Evolutionary conservation across 139 green algal genomes (phyloP), one percentile per base, ranked within the genome.

Genomic region (Chlorella ohadii): DNA sequence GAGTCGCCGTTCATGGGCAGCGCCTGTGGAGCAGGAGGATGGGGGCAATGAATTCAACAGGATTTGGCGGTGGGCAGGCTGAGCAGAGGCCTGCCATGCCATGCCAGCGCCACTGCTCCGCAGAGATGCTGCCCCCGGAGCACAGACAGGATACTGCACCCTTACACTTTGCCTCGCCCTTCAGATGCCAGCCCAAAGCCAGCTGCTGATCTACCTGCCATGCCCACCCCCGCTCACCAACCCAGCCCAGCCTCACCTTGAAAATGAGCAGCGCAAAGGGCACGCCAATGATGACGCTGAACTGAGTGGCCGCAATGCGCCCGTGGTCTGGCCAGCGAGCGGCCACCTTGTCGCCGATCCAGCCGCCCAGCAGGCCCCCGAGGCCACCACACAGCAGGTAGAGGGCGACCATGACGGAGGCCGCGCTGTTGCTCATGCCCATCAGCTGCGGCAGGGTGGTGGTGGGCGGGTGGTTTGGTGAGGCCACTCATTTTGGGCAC

Each of bases 361-460:
- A 91, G 28, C 94, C 94, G 22, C 93, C 94, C 44, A 97, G 61
- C 38, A 95, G 66, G 1, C 82, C 90, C 23, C 93, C 92, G 59
- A 82, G 25, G 31, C 76, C 76, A 39, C 70, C 70, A 39, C 70
- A 47, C 11, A 59, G 51, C 51, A 90, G 79, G 71, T 93, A 91
- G 4, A 87, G 84, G 39, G 91, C 91, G 27, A 93, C 79, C 7
- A 92, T 61, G 0, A 82, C 34, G 11, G 56, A 82, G 27, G 89
- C 88, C 20, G 67, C 64, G 31, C 82, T 65, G 81, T 95, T 86
- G 41, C 70, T 83, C 88, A 94, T 92, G 57, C 92, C 79, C 79
- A 84, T 84, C 33, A 84, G 66, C 79, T 84, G 78, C 65, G n/a
- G 65, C 44, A 9, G 51, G 9, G 47, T n/a, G n/a, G n/a, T n/a